Percentiles rank a stretch among this genome's conserved stretches.
These are phyloP conservation scores for Linnemannia schmuckeri DNA, from an alignment of 192 early-diverging fungal genomes.

Conservation along the genomic window DNA sequence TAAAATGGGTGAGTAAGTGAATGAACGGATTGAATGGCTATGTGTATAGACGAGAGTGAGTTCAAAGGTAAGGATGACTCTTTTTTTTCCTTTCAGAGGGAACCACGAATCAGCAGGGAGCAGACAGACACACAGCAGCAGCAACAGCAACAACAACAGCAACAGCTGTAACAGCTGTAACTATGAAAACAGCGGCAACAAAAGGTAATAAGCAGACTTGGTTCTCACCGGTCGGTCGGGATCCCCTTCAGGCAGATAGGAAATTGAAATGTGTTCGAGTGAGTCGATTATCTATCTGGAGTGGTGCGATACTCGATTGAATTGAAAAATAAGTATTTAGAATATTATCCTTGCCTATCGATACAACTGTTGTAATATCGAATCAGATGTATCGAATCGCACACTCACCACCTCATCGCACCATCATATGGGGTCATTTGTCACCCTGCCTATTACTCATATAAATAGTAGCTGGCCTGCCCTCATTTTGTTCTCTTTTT, in stretches of 20 bases:
- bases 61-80: constrained; percentile 5
- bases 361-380: not conserved
- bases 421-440: not conserved
- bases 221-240: no score
- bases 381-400: constrained; percentile 7
- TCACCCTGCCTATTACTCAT: not conserved
- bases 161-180: no score
- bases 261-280: not conserved
- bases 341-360: not conserved
- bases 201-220: no score
- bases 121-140: not conserved
- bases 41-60: not conserved
- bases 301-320: not conserved
- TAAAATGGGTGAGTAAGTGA: not conserved
- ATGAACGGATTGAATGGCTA: not conserved
- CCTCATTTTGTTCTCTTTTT: not conserved
- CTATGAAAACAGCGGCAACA: not conserved
- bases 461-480: constrained; percentile 8
- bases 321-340: not conserved
- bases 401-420: constrained; percentile 1
- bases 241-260: not conserved
- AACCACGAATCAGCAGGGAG: constrained; percentile 2
- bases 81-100: not conserved
- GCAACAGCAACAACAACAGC: not conserved
- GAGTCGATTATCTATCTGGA: constrained; percentile 3